Conservation (phyloP, 108 stramenopile species). For the Cyclotella cryptica region DNA sequence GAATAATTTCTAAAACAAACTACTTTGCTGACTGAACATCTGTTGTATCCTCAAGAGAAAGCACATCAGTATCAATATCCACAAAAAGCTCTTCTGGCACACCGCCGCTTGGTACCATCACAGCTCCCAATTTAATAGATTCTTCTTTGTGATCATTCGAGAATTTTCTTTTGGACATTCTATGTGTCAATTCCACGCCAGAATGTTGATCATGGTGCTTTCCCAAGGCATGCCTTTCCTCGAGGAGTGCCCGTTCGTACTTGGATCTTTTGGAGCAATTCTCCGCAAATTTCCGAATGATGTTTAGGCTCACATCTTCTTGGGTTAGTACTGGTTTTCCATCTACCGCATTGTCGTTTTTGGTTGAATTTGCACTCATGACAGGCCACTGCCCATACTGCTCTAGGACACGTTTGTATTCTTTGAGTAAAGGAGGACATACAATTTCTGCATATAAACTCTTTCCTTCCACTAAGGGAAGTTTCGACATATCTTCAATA, state of each 20-base stretch:
- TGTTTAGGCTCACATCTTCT: slow-evolving; percentile 51
- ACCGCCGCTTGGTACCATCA: slow-evolving; percentile 38
- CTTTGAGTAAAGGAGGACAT: slow-evolving; percentile 52
- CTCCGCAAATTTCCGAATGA: slow-evolving; percentile 43
- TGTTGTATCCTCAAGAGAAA: slow-evolving; percentile 1
- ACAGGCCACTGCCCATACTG: slow-evolving; percentile 52
- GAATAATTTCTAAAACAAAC: too few species aligned
- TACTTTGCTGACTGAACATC: neutral
- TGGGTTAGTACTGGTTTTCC: slow-evolving; percentile 27
- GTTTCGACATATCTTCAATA: slow-evolving; percentile 52
- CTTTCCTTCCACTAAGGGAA: slow-evolving; percentile 49
- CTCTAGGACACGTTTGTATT: slow-evolving; percentile 40
- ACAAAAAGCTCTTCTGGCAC: slow-evolving; percentile 37
- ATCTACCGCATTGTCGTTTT: neutral
- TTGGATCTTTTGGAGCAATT: slow-evolving; percentile 48
- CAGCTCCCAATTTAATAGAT: slow-evolving; percentile 30
- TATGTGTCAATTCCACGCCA: slow-evolving; percentile 17
- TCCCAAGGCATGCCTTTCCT: slow-evolving; percentile 38
- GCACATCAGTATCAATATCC: slow-evolving; percentile 40
- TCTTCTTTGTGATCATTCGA: neutral
- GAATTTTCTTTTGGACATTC: slow-evolving; percentile 2
- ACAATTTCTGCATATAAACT: slow-evolving; percentile 51
- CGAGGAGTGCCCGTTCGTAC: slow-evolving; percentile 46
- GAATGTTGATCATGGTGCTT: neutral
- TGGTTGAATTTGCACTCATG: neutral